phyloP scores from a whole-genome alignment of 805 yeast genomes.

The Starmerella gropengiesseri region DNA sequence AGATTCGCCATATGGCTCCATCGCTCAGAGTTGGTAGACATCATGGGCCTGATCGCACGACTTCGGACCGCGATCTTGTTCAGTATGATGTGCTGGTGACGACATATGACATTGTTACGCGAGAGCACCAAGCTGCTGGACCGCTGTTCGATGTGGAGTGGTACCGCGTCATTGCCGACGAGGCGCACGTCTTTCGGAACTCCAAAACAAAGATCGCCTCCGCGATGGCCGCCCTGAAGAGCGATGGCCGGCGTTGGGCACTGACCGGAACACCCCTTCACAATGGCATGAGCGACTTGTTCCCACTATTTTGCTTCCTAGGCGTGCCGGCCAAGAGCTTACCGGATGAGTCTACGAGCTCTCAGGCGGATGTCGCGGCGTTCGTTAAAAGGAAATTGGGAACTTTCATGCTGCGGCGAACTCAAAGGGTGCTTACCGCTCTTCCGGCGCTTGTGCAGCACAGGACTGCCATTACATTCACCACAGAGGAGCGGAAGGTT shows the following conservation, averaged over 20 bases:
- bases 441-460: slow-evolving; percentile 16
- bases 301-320: slow-evolving; percentile 39
- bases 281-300: slow-evolving; percentile 44
- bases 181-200: slow-evolving; percentile 54
- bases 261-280: slow-evolving; percentile 59
- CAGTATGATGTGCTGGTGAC: slow-evolving; percentile 32
- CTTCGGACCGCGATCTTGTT: slow-evolving; percentile 14
- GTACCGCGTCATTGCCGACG: slow-evolving; percentile 54
- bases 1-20: slow-evolving; percentile 33
- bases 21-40: slow-evolving; percentile 25
- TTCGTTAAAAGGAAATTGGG: slow-evolving; percentile 27
- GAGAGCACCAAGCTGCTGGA: slow-evolving; percentile 25
- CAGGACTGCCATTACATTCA: slow-evolving; percentile 4
- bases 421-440: slow-evolving; percentile 32
- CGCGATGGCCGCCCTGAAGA: slow-evolving; percentile 36
- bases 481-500: background rate
- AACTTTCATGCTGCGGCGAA: slow-evolving; percentile 37
- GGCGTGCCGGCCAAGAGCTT: slow-evolving; percentile 11
- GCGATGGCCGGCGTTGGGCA: slow-evolving; percentile 41
- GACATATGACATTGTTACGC: slow-evolving; percentile 28
- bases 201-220: slow-evolving; percentile 36
- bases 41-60: slow-evolving; percentile 29
- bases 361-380: too few species aligned
- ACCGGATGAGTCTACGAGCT: background rate
- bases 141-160: slow-evolving; percentile 29